These are phyloP conservation scores for Sporothrix phasma DNA, from an alignment of 2,329 filamentous ascomycete genomes.

Conservation along the genomic window DNA sequence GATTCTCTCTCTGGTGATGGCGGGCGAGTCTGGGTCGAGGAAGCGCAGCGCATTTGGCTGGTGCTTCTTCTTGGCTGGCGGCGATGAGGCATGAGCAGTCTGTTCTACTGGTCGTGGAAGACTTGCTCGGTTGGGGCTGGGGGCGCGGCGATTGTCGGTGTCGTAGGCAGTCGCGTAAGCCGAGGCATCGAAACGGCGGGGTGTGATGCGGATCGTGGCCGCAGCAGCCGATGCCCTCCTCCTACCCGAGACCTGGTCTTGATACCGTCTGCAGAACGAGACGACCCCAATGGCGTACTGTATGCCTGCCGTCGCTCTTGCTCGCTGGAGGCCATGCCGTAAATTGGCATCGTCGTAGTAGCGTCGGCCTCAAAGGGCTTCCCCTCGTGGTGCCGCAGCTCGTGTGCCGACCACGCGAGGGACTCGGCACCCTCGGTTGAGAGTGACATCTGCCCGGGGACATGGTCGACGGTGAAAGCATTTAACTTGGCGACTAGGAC, in stretches of 20 bases:
- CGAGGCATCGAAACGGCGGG: not conserved
- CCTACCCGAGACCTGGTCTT: not conserved
- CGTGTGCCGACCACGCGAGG: not conserved
- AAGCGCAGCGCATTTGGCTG: slow-evolving; percentile 39
- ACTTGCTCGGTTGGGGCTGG: not conserved
- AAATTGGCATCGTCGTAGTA: slow-evolving; percentile 3
- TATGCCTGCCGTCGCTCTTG: not conserved
- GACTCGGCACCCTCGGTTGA: not conserved
- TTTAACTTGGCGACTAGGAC: not conserved
- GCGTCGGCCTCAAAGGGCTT: slow-evolving; percentile 7
- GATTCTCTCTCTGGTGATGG: slow-evolving; percentile 29
- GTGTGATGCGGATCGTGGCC: not conserved
- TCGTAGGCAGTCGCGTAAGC: not conserved
- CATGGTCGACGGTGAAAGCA: not conserved
- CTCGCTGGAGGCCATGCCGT: not conserved
- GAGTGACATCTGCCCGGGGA: slow-evolving; percentile 10
- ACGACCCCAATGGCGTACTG: not conserved
- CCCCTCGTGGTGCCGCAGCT: slow-evolving; percentile 6
- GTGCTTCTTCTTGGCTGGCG: slow-evolving; percentile 3
- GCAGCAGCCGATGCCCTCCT: not conserved
- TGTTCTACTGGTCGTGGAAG: not conserved
- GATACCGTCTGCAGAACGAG: not conserved
- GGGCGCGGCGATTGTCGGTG: not conserved
- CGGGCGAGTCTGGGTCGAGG: slow-evolving; percentile 49
- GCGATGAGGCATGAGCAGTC: not conserved